Conservation (phyloP, 148 eudicot genomes). For the Nepenthes mirabilis region DNA sequence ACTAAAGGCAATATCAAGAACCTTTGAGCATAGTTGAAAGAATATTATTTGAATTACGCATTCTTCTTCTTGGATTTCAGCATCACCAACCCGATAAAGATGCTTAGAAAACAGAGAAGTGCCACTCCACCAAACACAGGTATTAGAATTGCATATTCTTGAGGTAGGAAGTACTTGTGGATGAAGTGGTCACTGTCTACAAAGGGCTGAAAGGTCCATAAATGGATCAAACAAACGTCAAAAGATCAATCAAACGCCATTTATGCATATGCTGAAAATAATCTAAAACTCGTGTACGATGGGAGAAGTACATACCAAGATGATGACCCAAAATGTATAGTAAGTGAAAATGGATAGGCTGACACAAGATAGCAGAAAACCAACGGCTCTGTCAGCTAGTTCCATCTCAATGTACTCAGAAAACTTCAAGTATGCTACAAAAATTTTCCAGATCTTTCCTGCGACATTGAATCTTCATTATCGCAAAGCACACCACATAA, state of each 20-base stretch:
- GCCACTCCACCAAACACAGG: constrained; percentile 67
- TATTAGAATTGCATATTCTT: constrained; percentile 69
- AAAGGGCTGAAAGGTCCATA: constrained; percentile 59
- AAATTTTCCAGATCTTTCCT: too few relatives aligned
- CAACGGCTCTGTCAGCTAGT: constrained; percentile 82
- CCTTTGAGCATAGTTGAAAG: background rate
- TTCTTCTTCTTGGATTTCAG: constrained; percentile 82
- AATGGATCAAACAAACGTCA: background rate
- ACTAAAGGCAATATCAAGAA: background rate
- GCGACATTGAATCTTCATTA: too few relatives aligned
- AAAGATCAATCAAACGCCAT: background rate
- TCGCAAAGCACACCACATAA: too few relatives aligned
- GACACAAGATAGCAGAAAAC: constrained; percentile 43
- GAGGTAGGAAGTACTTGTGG: constrained; percentile 79
- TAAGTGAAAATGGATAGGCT: constrained; percentile 83
- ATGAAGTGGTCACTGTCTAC: constrained; percentile 79
- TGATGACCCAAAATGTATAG: constrained; percentile 89
- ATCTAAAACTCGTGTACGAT: background rate
- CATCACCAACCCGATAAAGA: constrained; percentile 73
- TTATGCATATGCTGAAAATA: background rate
- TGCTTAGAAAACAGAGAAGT: constrained; percentile 56
- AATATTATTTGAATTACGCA: constrained; percentile 20
- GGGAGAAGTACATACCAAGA: constrained; percentile 44
- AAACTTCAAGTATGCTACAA: too few relatives aligned
- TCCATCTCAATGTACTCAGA: constrained; percentile 30